phyloP scores from a whole-genome alignment of 2,329 filamentous ascomycete genomes.

The Trichoderma brevicompactum region DNA sequence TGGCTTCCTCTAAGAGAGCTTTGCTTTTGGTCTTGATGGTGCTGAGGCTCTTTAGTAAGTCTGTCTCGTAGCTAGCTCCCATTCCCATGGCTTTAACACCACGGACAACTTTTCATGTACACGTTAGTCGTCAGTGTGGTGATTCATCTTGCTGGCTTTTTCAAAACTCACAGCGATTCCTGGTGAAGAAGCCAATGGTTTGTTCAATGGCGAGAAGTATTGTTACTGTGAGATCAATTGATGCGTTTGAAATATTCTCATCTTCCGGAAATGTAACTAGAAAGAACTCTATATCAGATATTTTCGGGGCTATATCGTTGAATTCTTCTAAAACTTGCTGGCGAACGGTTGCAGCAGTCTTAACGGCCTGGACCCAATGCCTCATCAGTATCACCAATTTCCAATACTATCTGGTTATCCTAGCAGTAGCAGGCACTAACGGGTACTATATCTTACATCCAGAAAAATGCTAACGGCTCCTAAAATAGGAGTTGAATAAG shows the following conservation, averaged over 20 bases:
- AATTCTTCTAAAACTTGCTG: background rate
- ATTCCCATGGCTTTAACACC: background rate
- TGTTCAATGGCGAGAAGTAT: background rate
- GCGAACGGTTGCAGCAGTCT: background rate
- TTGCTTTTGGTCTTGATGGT: constrained; percentile 4
- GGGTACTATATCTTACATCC: background rate
- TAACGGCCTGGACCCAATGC: background rate
- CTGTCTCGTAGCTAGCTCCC: background rate
- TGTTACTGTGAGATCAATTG: background rate
- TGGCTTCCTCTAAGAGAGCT: background rate
- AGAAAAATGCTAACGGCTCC: background rate
- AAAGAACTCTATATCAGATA: constrained; percentile 10
- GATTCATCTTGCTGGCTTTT: too few species aligned
- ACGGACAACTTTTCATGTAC: background rate
- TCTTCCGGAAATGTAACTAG: constrained; percentile 6
- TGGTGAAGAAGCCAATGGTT: constrained; percentile 10
- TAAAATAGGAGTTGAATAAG: background rate
- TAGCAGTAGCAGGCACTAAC: too few species aligned
- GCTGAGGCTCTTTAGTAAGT: background rate
- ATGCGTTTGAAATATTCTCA: constrained; percentile 5
- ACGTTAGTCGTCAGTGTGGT: background rate
- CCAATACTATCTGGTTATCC: too few species aligned
- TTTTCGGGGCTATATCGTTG: background rate
- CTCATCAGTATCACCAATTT: background rate
- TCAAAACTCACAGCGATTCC: background rate